These are phyloP conservation scores for Viola odorata DNA, from an alignment of 345 rosid genomes.

Conservation along the genomic window DNA sequence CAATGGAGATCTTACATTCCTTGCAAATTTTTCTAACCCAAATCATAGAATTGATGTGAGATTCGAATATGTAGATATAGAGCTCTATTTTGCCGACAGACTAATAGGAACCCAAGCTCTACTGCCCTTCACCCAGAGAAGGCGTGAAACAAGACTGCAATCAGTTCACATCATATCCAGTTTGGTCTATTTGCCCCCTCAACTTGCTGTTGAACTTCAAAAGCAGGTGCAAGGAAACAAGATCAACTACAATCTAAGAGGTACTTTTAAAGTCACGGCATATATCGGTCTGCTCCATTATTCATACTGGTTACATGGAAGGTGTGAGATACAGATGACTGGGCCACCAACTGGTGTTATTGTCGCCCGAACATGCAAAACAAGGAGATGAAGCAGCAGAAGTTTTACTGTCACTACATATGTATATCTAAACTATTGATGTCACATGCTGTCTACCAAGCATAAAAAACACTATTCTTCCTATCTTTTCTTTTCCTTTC, in stretches of 20 bases:
- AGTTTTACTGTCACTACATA: constrained; percentile 2
- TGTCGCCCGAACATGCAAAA: constrained; percentile 51
- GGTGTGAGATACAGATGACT: constrained; percentile 59
- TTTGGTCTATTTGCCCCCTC: constrained; percentile 67
- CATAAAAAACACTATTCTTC: background rate
- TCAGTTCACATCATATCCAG: constrained; percentile 64
- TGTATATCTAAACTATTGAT: background rate
- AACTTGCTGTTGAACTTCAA: constrained; percentile 48
- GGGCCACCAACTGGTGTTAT: constrained; percentile 77
- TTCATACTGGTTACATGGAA: constrained; percentile 70
- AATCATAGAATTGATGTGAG: constrained; percentile 57
- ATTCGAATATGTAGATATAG: constrained; percentile 49
- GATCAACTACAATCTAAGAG: constrained; percentile 55
- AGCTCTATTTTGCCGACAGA: constrained; percentile 63
- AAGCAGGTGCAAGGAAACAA: constrained; percentile 62
- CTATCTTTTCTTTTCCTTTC: background rate
- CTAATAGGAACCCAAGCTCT: constrained; percentile 48
- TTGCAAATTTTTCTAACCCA: constrained; percentile 72
- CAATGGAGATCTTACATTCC: constrained; percentile 66
- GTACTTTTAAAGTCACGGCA: constrained; percentile 62
- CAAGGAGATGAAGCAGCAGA: constrained; percentile 41
- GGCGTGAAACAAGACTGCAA: constrained; percentile 43
- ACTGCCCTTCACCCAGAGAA: constrained; percentile 61
- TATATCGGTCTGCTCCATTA: constrained; percentile 59
- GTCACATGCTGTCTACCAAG: background rate